Base-by-base conservation (phyloP, 805 yeast species). In the Wickerhamiella dianesei region DNA sequence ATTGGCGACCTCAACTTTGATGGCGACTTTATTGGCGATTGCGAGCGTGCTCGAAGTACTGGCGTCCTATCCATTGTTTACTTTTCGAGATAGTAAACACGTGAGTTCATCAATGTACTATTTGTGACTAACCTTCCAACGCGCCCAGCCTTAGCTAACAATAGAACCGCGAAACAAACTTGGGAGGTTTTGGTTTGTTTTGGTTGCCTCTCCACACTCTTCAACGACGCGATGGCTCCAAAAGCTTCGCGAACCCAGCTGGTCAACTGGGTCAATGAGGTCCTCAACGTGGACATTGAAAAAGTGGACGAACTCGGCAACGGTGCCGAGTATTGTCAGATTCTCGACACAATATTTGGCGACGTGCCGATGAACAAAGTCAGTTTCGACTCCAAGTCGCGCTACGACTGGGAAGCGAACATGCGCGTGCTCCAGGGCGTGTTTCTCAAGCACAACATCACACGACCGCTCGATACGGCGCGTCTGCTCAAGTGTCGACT, bases 291-390 rank as follows among this genome's bases (percentile, higher is more conserved):
- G 39, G 69, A 77, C 51, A 76, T 83, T 56, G 70, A 77, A 35
- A 85, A 82, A 60, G 81, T 92, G 1, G 98, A 92, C 60, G 88
- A 88, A 63, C 80, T 96, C 60, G 99, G 99, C 16, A 76, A 82
- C 2, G 99, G 99, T 2, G 96, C 96, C 1, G 89, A 86, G 1
- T 89, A 85, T 61, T 87, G 96, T 63, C 96, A 88, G 66, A 73
- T 92, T 37, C 71, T 89, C 69, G 96, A 92, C 63, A 76, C 87
- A 5, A 78, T 92, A 17, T 83, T 71, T 56, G 79, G 81, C 8
- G 95, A 86, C 55, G 72, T 92, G 17, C 92, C 96, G 1, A 75
- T 89, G 80, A 59, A 67, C 43, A 76, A 80, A 55, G 94, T 89
- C 46, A 80, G 76, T 56, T 86, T 80, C 60, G 75, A 78, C 49